These are phyloP conservation scores for Aspergillus sclerotioniger DNA, from an alignment of 495 filamentous ascomycete species.

Conservation along the genomic window DNA sequence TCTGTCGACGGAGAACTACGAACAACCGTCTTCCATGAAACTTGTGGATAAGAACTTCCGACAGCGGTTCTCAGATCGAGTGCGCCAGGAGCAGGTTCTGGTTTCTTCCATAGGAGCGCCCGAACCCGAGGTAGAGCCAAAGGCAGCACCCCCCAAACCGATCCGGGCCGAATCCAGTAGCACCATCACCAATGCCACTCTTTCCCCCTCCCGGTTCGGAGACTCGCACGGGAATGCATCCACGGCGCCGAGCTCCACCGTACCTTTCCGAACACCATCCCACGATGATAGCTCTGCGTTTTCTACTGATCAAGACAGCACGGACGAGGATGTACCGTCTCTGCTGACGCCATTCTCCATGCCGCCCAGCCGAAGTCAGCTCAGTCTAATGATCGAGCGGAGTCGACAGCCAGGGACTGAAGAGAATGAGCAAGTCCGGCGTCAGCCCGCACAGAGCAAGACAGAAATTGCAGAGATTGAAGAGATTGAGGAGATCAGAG, in stretches of 20 bases:
- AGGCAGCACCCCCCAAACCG: neutral
- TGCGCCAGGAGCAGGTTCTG: constrained; percentile 14
- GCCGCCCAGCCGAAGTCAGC: constrained; percentile 15
- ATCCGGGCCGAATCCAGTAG: constrained; percentile 2
- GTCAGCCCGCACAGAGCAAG: neutral
- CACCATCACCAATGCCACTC: constrained; percentile 1
- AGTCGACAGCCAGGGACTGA: constrained; percentile 4
- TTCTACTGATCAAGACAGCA: neutral
- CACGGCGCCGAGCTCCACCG: constrained; percentile 8
- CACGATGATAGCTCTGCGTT: constrained; percentile 1
- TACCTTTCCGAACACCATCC: constrained; percentile 4
- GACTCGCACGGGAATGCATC: constrained; percentile 10
- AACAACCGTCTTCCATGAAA: constrained; percentile 21
- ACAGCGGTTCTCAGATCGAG: constrained; percentile 25
- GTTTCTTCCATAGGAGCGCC: constrained; percentile 11
- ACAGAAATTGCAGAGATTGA: neutral
- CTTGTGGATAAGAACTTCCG: constrained; percentile 35
- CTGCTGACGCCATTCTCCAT: constrained; percentile 9
- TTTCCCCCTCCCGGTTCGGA: constrained; percentile 9
- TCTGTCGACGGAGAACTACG: constrained; percentile 20
- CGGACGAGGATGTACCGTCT: neutral
- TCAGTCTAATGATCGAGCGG: constrained; percentile 23
- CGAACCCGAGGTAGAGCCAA: neutral
- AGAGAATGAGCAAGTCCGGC: neutral
- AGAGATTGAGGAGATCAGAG: neutral